These are phyloP conservation scores for Hansenula sp. DNA, from an alignment of 1,139 yeast genomes.

Conservation along the genomic window DNA sequence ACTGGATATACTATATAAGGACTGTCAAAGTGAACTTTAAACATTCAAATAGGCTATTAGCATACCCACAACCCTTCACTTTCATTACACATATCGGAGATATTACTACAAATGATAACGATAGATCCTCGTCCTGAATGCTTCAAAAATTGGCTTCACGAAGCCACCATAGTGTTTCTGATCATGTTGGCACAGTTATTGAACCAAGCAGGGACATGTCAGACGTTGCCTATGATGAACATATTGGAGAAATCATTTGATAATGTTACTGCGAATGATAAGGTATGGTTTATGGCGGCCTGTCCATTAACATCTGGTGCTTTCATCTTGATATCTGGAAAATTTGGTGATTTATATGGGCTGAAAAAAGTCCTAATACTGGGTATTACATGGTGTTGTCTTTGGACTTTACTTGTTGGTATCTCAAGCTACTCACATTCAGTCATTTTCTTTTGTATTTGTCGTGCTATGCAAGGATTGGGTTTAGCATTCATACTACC, in stretches of 20 bases:
- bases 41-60: too few species aligned
- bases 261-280: conserved; percentile 20
- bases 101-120: conserved; percentile 1
- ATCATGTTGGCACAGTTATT: conserved; percentile 36
- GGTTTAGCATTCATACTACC: conserved; percentile 53
- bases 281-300: conserved; percentile 56
- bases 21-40: too few species aligned
- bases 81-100: too few species aligned
- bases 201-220: conserved; percentile 30
- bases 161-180: conserved; percentile 28
- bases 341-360: conserved; percentile 53
- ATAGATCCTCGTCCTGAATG: conserved; percentile 12
- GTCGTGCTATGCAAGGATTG: conserved; percentile 52
- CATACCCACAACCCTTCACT: too few species aligned
- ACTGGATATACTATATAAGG: too few species aligned
- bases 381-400: conserved; percentile 42
- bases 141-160: conserved; percentile 23
- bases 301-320: conserved; percentile 55
- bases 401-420: conserved; percentile 48
- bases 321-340: conserved; percentile 47
- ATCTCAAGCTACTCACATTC: conserved; percentile 40
- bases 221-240: conserved; percentile 30
- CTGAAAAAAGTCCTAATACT: conserved; percentile 36
- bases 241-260: conserved; percentile 23
- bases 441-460: conserved; percentile 43